Percentiles rank a stretch among this genome's conserved stretches.
Conservation (phyloP, 176 grass and related monocot species). For the Urochloa ruziziensis region DNA sequence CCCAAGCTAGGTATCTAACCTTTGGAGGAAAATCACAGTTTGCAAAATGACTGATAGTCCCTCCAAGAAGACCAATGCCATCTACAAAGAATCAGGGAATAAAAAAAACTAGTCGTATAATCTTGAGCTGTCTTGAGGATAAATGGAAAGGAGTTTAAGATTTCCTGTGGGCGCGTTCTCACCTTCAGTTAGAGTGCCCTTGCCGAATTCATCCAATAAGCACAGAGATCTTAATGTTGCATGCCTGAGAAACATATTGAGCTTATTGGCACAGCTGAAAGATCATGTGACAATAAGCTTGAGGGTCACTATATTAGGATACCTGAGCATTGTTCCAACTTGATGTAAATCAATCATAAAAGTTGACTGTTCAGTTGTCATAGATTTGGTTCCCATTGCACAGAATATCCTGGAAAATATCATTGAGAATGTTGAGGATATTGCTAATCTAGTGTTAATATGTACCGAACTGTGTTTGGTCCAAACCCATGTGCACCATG, state of each 20-base stretch:
- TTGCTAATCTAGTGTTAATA: neutral
- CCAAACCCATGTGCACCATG: neutral
- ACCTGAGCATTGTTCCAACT: constrained; percentile 98
- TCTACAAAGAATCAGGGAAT: constrained; percentile 50
- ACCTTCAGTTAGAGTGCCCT: constrained; percentile 96
- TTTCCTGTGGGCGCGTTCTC: constrained; percentile 35
- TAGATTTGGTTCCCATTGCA: constrained; percentile 88
- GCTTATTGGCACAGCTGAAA: neutral
- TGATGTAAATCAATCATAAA: constrained; percentile 99
- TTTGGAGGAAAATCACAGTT: constrained; percentile 76
- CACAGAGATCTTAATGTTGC: constrained; percentile 87
- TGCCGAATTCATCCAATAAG: constrained; percentile 96
- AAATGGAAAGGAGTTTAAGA: neutral
- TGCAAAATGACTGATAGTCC: constrained; percentile 76
- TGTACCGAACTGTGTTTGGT: neutral
- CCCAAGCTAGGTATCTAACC: constrained; percentile 44
- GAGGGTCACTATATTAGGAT: constrained; percentile 28
- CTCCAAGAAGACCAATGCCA: constrained; percentile 97
- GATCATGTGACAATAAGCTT: constrained; percentile 23
- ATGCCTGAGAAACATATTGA: constrained; percentile 56
- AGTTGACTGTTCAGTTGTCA: constrained; percentile 87
- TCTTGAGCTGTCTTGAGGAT: constrained; percentile 10
- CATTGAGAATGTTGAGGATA: constrained; percentile 22
- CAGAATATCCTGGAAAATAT: constrained; percentile 78
- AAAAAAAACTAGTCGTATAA: constrained; percentile 24